These are phyloP conservation scores for Knufia fluminis DNA, from an alignment of 2,329 filamentous ascomycete species.

Conservation along the genomic window DNA sequence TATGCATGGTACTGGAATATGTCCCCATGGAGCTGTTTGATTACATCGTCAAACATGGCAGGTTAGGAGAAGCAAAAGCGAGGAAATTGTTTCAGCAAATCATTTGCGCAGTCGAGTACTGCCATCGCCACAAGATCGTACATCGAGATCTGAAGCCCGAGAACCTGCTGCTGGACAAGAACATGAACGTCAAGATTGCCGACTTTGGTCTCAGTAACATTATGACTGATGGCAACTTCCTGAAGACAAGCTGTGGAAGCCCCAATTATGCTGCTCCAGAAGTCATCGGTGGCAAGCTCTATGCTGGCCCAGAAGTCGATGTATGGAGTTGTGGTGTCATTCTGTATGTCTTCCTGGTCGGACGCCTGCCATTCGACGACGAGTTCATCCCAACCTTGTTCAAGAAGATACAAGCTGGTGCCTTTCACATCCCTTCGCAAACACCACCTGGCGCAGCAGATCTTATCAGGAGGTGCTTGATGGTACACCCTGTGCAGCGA, in stretches of 20 bases:
- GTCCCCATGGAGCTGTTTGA: conserved; percentile 95
- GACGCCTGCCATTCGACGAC: conserved; percentile 83
- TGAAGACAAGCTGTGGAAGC: conserved; percentile 96
- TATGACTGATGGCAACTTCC: conserved; percentile 98
- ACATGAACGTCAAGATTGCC: conserved; percentile 97
- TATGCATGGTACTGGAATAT: conserved; percentile 99
- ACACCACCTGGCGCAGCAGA: conserved; percentile 73
- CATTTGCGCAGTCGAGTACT: conserved; percentile 97
- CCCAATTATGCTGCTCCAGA: conserved; percentile 97
- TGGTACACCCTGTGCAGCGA: conserved; percentile 79
- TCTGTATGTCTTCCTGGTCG: conserved; percentile 56
- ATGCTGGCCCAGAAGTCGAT: conserved; percentile 94
- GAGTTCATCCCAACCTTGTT: conserved; percentile 97
- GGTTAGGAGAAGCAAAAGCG: conserved; percentile 85
- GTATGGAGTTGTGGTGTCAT: conserved; percentile 66
- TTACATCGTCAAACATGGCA: conserved; percentile 90
- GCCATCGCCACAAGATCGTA: conserved; percentile 96
- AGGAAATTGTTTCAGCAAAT: conserved; percentile 98
- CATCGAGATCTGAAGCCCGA: conserved; percentile 96
- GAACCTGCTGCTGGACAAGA: conserved; percentile 87
- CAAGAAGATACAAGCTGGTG: conserved; percentile 92
- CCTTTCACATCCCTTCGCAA: conserved; percentile 85
- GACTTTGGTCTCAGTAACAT: conserved; percentile 99
- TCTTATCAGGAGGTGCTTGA: conserved; percentile 79
- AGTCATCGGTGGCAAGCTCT: conserved; percentile 94